Base-by-base conservation (phyloP, 257 asterid genomes). In the Rehmannia glutinosa region DNA sequence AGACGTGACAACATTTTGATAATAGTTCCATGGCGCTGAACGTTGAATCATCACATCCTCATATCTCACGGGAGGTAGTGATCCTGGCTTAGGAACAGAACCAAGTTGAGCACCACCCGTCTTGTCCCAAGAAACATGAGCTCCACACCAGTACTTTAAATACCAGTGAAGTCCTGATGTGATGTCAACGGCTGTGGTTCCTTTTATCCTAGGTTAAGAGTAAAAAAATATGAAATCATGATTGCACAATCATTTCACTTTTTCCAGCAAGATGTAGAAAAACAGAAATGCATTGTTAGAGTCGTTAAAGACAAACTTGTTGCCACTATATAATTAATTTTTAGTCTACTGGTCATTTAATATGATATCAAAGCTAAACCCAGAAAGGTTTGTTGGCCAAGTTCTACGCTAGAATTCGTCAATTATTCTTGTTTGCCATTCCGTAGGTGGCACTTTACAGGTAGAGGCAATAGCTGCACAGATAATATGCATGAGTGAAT, bases 1-100 rank as follows among this genome's bases (percentile, higher is more conserved):
- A 64, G 99, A 93, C 1, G 99, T 93, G 75, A 93, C 99, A 38
- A 93, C 99, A 82, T 93, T 93, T 75, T 93, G 99, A 82, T 90
- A 85, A 82, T 93, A 93, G 75, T 86, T 90, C 99, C 96, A 93
- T 1, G 97, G 95, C 33, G 82, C 88, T 20, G 96, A 83, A 24
- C 99, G 97, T 50, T 79, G 87, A 78, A 90, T 77, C 47, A 24
- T 73, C 73, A 88, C 87, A 54, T 91, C 99, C 60, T 70, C 76
- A 24, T 68, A 58, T 68, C 71, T 75, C 77, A 93, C 88, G 13
- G 64, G 81, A 75, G 96, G 97, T 60, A 93, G 89, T 28, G 81
- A 81, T 72, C 99, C 96, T 62, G 90, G 92, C 50, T 73, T 78
- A 55, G 97, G 96, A 81, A 93, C 74, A 59, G 97, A 88, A 72